Evolutionary conservation across 345 rosid species (phyloP).

Genomic region (Physaria fendleri): DNA sequence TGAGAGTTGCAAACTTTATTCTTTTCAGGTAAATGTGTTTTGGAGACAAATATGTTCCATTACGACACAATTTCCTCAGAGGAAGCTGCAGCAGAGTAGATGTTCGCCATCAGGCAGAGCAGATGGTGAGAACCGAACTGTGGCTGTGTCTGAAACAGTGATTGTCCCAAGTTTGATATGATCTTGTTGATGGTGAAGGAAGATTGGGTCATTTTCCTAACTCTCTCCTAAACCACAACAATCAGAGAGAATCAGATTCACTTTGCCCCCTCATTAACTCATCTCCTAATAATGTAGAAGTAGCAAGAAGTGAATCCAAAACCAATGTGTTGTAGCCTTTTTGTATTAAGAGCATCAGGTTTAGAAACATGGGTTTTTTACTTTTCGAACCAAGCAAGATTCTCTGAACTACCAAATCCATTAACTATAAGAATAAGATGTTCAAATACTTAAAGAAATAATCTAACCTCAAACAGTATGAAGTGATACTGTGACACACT

Average conservation of each 20-base stretch:
- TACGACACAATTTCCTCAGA: conserved; percentile 68
- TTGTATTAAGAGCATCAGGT: conserved; percentile 16
- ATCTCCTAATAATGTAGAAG: conserved; percentile 64
- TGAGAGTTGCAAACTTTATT: too few relatives aligned
- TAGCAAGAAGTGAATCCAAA: conserved; percentile 67
- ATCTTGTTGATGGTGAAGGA: conserved; percentile 56
- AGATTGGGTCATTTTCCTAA: conserved; percentile 71
- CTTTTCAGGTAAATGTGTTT: conserved; percentile 59
- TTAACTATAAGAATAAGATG: conserved; percentile 6
- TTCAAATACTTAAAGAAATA: neutral
- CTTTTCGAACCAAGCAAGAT: conserved; percentile 6
- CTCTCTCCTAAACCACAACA: conserved; percentile 77
- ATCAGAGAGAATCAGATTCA: conserved; percentile 91
- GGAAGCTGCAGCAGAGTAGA: conserved; percentile 74
- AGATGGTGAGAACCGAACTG: conserved; percentile 61
- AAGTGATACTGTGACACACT: neutral
- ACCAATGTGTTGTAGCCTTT: conserved; percentile 53
- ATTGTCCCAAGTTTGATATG: conserved; percentile 89
- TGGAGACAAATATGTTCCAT: conserved; percentile 77
- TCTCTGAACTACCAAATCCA: conserved; percentile 5
- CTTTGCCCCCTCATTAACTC: conserved; percentile 87
- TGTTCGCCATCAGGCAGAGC: conserved; percentile 64
- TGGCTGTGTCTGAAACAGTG: conserved; percentile 64
- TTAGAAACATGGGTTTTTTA: neutral
- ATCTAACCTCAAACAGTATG: conserved; percentile 8